phyloP scores from a whole-genome alignment of 192 early-diverging fungal species.

The Podochytrium sp. region DNA sequence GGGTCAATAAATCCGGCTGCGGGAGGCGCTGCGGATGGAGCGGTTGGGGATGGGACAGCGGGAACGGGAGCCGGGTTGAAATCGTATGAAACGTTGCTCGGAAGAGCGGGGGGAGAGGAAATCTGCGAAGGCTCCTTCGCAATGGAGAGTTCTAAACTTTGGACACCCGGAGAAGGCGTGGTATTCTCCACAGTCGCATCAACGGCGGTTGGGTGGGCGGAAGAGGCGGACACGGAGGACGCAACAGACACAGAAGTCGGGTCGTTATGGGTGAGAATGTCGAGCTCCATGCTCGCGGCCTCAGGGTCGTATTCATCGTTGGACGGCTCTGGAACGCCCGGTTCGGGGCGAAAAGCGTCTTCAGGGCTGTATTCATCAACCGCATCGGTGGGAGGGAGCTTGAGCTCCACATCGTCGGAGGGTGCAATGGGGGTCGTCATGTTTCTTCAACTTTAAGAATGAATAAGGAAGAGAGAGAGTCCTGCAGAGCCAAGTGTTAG shows the following conservation, averaged over 20 bases:
- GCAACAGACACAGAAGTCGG: neutral
- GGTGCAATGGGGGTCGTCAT: neutral
- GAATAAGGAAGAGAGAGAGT: neutral
- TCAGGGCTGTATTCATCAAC: slow-evolving; percentile 16
- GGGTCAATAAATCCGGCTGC: neutral
- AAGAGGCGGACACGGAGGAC: neutral
- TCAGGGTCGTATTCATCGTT: neutral
- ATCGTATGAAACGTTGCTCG: slow-evolving; percentile 14
- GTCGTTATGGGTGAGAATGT: neutral
- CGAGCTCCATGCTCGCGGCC: neutral
- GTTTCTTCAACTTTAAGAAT: neutral
- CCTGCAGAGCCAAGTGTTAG: neutral
- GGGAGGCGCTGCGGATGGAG: neutral
- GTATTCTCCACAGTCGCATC: neutral
- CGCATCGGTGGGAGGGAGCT: neutral
- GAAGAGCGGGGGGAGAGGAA: neutral
- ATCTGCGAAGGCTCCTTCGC: neutral
- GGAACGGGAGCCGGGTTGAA: neutral
- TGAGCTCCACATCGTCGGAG: neutral
- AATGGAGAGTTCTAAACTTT: neutral
- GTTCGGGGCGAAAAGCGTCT: slow-evolving; percentile 6
- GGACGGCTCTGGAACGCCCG: too few species aligned
- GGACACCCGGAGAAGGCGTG: neutral
- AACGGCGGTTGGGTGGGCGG: neutral
- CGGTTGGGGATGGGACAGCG: neutral